Evolutionary conservation across 2,329 filamentous ascomycete species (phyloP), one percentile per base, ranked within the genome.

Genomic region (Akanthomyces uredinophilus): DNA sequence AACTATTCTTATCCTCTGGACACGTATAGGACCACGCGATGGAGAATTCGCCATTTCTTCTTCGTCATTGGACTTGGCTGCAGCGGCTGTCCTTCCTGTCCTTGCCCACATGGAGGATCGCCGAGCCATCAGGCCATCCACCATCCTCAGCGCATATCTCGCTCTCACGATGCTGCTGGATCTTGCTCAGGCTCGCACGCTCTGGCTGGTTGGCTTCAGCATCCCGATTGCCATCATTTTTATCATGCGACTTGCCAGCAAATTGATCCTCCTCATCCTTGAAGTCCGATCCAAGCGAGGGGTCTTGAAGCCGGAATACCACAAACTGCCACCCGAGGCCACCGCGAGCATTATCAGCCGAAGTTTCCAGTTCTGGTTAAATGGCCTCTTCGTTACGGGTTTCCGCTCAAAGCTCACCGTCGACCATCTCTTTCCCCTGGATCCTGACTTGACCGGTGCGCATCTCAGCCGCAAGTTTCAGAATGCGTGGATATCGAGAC

Each of bases 291-390:
- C 49, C 14, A 51, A 51, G 49, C 49, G 24, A 29, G 24, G 24
- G 20, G 24, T 51, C 49, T 51, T 51, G 24, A 20, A 22, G 24
- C 49, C 18, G 14, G n/a, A 51, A 29, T 51, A 51, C 24, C 49
- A 51, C n/a, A 7, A 22, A 20, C 27, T 51, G 49, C 49, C 49
- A 51, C n/a, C n/a, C 18, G 49, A 51, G 24, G 49, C 49, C 27
- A 51, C 24, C 14, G 49, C 49, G 20, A 27, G 49, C 20, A 51
- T 51, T 22, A 29, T 51, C 49, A 51, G 24, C 49, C 49, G 49
- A 51, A 51, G 49, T 51, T 51, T 51, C 49, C 49, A 51, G 24
- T 51, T 51, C 49, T 51, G 49, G 49, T 29, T 51, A 20, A 51
- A 51, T 51, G 27, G n/a, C 14, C 49, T 51, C 18, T 51, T 51